Conservation (phyloP, 805 yeast genomes). For the Lachancea waltii region DNA sequence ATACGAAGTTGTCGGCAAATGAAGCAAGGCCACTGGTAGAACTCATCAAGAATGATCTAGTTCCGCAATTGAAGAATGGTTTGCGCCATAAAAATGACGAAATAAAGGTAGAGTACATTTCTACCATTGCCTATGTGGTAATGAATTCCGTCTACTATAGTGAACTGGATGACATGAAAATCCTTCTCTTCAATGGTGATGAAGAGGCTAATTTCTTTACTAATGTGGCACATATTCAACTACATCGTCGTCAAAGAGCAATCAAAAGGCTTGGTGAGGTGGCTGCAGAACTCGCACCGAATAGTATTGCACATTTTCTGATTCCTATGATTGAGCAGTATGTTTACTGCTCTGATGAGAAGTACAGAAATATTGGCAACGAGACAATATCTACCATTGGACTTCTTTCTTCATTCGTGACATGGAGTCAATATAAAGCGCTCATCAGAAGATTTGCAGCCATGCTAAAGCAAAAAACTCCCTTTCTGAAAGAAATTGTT, state of each 20-base stretch:
- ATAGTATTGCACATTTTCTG: constrained; percentile 68
- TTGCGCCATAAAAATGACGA: constrained; percentile 54
- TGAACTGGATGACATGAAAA: constrained; percentile 61
- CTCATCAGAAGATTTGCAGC: constrained; percentile 61
- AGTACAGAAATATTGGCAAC: constrained; percentile 52
- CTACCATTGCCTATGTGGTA: constrained; percentile 59
- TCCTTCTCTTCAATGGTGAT: constrained; percentile 56
- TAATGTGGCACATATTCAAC: constrained; percentile 76
- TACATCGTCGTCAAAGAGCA: constrained; percentile 82
- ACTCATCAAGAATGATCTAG: constrained; percentile 45
- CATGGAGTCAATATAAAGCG: constrained; percentile 79
- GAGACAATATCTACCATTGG: constrained; percentile 64
- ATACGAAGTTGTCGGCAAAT: constrained; percentile 27
- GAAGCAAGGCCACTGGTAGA: constrained; percentile 26
- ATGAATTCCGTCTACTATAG: constrained; percentile 37
- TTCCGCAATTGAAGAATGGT: constrained; percentile 65
- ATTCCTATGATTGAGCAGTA: constrained; percentile 82
- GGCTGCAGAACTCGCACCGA: constrained; percentile 42
- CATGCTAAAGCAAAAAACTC: constrained; percentile 41
- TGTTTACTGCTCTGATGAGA: constrained; percentile 54
- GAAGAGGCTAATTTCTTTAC: constrained; percentile 78
- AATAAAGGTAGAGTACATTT: constrained; percentile 65
- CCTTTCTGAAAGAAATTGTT: constrained; percentile 50
- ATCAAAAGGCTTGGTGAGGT: constrained; percentile 53
- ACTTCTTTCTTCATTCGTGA: constrained; percentile 46